phyloP scores from a whole-genome alignment of 176 grass and related monocot species.

The Avena atlantica region DNA sequence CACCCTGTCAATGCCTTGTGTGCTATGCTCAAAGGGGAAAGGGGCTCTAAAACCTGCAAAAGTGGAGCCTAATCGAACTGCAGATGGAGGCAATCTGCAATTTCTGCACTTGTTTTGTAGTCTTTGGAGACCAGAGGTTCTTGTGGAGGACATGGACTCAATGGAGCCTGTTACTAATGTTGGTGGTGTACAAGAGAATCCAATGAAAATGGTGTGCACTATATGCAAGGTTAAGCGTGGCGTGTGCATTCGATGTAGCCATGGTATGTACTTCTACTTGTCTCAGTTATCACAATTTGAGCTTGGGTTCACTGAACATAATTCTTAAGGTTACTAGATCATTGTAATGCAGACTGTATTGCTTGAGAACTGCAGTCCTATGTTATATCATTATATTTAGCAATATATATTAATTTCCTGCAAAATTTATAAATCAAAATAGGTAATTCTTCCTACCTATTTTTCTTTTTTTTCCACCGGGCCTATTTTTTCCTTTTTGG shows the following conservation, averaged over 20 bases:
- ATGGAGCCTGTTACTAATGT: slow-evolving; percentile 81
- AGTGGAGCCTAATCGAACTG: slow-evolving; percentile 37
- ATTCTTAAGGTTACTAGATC: not conserved
- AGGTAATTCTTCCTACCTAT: not conserved
- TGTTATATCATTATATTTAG: not conserved
- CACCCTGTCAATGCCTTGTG: slow-evolving; percentile 53
- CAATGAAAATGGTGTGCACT: slow-evolving; percentile 75
- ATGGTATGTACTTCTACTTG: slow-evolving; percentile 70
- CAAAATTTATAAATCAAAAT: not conserved
- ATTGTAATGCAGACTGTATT: slow-evolving; percentile 32
- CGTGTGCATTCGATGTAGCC: slow-evolving; percentile 92
- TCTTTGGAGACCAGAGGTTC: slow-evolving; percentile 85
- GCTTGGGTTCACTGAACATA: slow-evolving; percentile 33
- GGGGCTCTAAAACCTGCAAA: slow-evolving; percentile 68
- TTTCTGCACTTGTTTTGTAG: slow-evolving; percentile 90
- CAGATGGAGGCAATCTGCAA: slow-evolving; percentile 31
- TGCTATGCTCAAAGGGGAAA: slow-evolving; percentile 86
- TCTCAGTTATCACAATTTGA: slow-evolving; percentile 25
- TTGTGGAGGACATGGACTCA: slow-evolving; percentile 65
- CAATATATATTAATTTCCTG: not conserved
- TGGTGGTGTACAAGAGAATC: slow-evolving; percentile 60
- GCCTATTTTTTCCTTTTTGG: not conserved
- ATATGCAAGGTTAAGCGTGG: slow-evolving; percentile 98
- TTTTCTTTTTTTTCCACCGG: not conserved
- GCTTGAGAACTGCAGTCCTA: not conserved